Base-by-base conservation (phyloP, 345 rosid genomes). In the Gossypium herbaceum region DNA sequence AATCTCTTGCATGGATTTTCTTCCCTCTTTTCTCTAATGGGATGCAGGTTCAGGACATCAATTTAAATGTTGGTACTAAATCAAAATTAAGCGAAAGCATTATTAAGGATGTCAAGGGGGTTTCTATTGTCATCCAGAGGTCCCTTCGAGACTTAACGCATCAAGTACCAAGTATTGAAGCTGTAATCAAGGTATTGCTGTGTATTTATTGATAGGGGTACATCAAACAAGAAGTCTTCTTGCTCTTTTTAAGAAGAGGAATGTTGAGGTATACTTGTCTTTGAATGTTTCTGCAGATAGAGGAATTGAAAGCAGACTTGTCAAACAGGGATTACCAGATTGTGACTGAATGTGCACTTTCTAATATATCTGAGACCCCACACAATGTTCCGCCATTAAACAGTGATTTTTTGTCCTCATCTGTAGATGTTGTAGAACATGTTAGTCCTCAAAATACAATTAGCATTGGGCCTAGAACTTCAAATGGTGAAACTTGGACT, bases 131-230 rank as follows among this genome's bases (percentile, higher is more conserved):
- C 68, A 84, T 92, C 76, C 78, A 59, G 75, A 89, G 98, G 87
- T 85, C 98, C 81, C 90, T 94, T 68, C 88, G 98, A 68, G 98
- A 94, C 81, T 83, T 94, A 85, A 80, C 85, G 78, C 98, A 91
- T 88, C 92, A 81, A 82, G 79, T 88, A 81, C 98, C 98, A 27
- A 83, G 80, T 81, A 85, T 79, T 63, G 98, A 89, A 86, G 88
- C 84, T 71, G 81, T 85, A 78, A 52, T 94, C 56, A 84, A 85
- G 98, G 98, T 94, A 80, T 74, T 57, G 60, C 75, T 61, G 4
- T 79, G n/a, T 81, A 51, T 71, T 80, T 52, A 63, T 73, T 68
- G 19, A 25, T 24, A 58, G 58, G 63, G 45, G 56, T 66, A 50
- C 67, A 61, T 55, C 47, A 75, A 68, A 45, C 65, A 25, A 34